Percentiles rank a stretch among this genome's conserved stretches.
These are phyloP conservation scores for Curvularia hawaiiensis DNA, from an alignment of 2,329 filamentous ascomycete species.

Conservation along the genomic window DNA sequence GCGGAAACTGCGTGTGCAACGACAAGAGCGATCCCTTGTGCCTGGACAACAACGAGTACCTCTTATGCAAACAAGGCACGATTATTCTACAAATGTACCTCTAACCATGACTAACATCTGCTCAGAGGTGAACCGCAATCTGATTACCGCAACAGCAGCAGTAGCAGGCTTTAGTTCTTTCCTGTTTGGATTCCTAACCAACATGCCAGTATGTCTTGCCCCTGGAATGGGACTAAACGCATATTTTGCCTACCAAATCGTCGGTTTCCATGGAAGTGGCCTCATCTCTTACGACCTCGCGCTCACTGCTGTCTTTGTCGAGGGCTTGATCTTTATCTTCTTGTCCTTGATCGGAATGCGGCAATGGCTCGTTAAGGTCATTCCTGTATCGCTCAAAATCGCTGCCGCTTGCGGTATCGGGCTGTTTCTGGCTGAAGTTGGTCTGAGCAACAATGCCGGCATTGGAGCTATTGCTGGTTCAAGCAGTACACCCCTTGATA, in stretches of 20 bases:
- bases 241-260: conserved; percentile 83
- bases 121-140: conserved; percentile 69
- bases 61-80: conserved; percentile 58
- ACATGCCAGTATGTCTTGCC: conserved; percentile 60
- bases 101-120: conserved; percentile 1
- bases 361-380: conserved; percentile 84
- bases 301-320: conserved; percentile 84
- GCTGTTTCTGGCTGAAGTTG: conserved; percentile 76
- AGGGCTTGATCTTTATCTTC: conserved; percentile 83
- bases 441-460: conserved; percentile 77
- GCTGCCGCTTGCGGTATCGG: conserved; percentile 86
- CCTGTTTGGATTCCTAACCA: conserved; percentile 80
- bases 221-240: conserved; percentile 68
- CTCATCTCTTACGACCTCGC: conserved; percentile 75
- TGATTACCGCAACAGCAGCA: conserved; percentile 83
- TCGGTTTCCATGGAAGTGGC: conserved; percentile 76
- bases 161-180: conserved; percentile 79
- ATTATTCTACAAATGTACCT: background rate
- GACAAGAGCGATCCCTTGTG: conserved; percentile 58
- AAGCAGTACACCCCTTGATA: conserved; percentile 68
- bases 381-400: conserved; percentile 83
- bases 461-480: conserved; percentile 76
- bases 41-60: conserved; percentile 61
- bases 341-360: conserved; percentile 80
- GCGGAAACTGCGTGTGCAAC: conserved; percentile 76